These are phyloP conservation scores for Penicillium hordei DNA, from an alignment of 2,329 filamentous ascomycete species.

Conservation along the genomic window DNA sequence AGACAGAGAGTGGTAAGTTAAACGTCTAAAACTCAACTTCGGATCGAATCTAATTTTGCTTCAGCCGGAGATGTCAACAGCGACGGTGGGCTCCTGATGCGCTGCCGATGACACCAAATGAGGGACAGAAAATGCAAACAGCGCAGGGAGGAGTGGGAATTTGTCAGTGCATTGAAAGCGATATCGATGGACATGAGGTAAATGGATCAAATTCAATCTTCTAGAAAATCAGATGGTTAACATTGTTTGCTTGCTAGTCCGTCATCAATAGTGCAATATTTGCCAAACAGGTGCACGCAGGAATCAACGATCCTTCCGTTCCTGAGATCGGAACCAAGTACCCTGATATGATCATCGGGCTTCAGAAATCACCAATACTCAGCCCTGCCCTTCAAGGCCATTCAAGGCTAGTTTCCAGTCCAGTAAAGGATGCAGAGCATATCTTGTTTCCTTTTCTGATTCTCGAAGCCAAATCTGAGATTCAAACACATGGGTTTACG, in stretches of 20 bases:
- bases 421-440: neutral
- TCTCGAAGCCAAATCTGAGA: neutral
- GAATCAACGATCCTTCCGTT: neutral
- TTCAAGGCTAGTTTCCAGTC: neutral
- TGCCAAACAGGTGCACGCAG: neutral
- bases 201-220: neutral
- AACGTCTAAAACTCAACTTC: neutral
- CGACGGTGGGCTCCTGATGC: neutral
- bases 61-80: neutral
- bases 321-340: neutral
- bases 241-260: neutral
- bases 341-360: neutral
- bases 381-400: neutral
- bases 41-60: neutral
- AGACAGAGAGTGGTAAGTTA: neutral
- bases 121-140: neutral
- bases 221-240: neutral
- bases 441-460: constrained; percentile 2
- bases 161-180: neutral
- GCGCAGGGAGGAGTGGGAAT: neutral
- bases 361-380: neutral
- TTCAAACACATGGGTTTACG: neutral
- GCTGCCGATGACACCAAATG: neutral
- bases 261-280: neutral
- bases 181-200: neutral